These are phyloP conservation scores for Nemania sp. DNA, from an alignment of 2,329 filamentous ascomycete species.

Conservation along the genomic window DNA sequence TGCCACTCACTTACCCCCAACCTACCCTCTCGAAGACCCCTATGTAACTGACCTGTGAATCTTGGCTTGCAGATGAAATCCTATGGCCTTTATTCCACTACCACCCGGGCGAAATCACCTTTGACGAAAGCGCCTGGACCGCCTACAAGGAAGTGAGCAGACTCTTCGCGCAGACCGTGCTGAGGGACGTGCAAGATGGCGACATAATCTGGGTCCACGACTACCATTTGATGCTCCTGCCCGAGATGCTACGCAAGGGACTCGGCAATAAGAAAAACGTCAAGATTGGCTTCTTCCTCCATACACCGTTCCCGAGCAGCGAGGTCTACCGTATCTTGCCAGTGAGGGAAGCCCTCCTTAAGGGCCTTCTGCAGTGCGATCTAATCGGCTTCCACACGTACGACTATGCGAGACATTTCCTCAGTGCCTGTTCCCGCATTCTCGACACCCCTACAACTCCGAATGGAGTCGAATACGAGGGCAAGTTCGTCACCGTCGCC, in stretches of 20 bases:
- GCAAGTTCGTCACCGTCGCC: slow-evolving; percentile 88
- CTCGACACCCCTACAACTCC: slow-evolving; percentile 85
- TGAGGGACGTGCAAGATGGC: slow-evolving; percentile 88
- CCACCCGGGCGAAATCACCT: slow-evolving; percentile 97
- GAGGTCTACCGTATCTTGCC: slow-evolving; percentile 97
- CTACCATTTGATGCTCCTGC: slow-evolving; percentile 97
- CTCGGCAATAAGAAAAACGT: slow-evolving; percentile 86
- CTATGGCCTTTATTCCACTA: slow-evolving; percentile 99
- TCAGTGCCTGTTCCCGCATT: slow-evolving; percentile 96
- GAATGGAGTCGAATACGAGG: slow-evolving; percentile 91
- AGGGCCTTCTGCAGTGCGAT: slow-evolving; percentile 91
- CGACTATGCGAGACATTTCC: slow-evolving; percentile 97
- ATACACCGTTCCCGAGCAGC: slow-evolving; percentile 96
- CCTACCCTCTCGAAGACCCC: slow-evolving; percentile 19
- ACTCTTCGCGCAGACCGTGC: slow-evolving; percentile 88
- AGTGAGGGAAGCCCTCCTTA: slow-evolving; percentile 87
- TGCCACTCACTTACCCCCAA: slow-evolving; percentile 55
- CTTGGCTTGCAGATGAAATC: slow-evolving; percentile 77
- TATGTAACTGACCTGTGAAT: slow-evolving; percentile 25
- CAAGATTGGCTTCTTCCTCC: slow-evolving; percentile 98
- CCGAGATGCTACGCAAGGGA: slow-evolving; percentile 93
- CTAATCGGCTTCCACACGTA: slow-evolving; percentile 98
- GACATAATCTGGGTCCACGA: slow-evolving; percentile 99
- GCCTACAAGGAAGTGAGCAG: slow-evolving; percentile 94
- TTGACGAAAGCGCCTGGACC: slow-evolving; percentile 93